Conservation (phyloP, 495 filamentous ascomycete genomes). For the Penicillium ucsense region DNA sequence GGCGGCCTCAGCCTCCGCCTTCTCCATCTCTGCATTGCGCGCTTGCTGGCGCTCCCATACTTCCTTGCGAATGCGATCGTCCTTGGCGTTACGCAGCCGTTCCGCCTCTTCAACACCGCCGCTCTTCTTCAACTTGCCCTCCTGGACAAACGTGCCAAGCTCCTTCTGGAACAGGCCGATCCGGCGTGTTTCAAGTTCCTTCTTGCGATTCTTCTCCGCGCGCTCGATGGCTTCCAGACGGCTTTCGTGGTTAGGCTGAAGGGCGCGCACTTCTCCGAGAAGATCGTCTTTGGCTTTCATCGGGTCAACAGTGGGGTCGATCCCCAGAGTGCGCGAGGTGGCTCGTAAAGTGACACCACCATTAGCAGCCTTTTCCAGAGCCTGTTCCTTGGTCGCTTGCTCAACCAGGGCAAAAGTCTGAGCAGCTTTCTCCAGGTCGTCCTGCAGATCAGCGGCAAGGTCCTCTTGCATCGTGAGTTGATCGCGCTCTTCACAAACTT, state of each 20-base stretch:
- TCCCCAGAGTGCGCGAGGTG: slow-evolving; percentile 51
- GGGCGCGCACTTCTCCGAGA: slow-evolving; percentile 82
- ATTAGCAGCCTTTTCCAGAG: slow-evolving; percentile 50
- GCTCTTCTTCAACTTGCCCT: slow-evolving; percentile 88
- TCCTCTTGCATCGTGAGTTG: slow-evolving; percentile 92
- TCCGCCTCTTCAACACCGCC: slow-evolving; percentile 93
- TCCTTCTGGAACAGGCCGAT: slow-evolving; percentile 84
- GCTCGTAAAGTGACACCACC: slow-evolving; percentile 36
- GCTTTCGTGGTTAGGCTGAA: slow-evolving; percentile 91
- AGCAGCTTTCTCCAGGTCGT: slow-evolving; percentile 87
- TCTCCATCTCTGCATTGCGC: slow-evolving; percentile 35
- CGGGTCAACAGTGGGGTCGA: slow-evolving; percentile 60
- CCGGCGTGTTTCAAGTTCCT: slow-evolving; percentile 69
- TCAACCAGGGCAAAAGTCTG: slow-evolving; percentile 92
- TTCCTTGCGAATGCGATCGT: slow-evolving; percentile 78
- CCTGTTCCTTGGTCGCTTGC: slow-evolving; percentile 91
- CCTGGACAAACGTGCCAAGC: slow-evolving; percentile 76
- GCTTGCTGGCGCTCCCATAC: slow-evolving; percentile 65
- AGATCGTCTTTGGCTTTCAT: slow-evolving; percentile 79
- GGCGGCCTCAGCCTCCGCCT: slow-evolving; percentile 16
- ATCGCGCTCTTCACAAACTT: slow-evolving; percentile 91
- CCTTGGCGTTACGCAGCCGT: slow-evolving; percentile 69
- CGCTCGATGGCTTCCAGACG: slow-evolving; percentile 91
- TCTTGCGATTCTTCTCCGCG: slow-evolving; percentile 78
- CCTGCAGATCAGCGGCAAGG: slow-evolving; percentile 78